These are phyloP conservation scores for Suhomyces sp. DNA, from an alignment of 805 yeast species.

Conservation along the genomic window DNA sequence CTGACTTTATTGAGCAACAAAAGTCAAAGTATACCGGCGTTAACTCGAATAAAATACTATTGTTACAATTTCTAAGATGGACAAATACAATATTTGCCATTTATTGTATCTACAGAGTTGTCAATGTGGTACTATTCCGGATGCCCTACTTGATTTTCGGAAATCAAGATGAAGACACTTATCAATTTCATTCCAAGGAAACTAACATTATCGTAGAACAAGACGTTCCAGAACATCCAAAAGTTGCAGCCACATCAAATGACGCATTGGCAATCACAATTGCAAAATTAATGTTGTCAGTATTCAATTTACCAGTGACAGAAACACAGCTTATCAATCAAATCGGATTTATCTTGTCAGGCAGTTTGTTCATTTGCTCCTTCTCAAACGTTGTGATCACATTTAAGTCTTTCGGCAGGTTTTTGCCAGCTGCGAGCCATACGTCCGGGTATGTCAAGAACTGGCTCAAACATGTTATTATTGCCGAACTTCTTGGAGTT, in stretches of 20 bases:
- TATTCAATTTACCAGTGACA: constrained; percentile 27
- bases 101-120: constrained; percentile 51
- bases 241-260: constrained; percentile 17
- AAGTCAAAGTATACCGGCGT: too few relatives aligned
- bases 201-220: constrained; percentile 8
- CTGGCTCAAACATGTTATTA: constrained; percentile 39
- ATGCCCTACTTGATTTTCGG: constrained; percentile 32
- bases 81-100: constrained; percentile 35
- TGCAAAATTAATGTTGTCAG: constrained; percentile 37
- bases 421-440: constrained; percentile 17
- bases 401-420: constrained; percentile 48
- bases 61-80: constrained; percentile 8
- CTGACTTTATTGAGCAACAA: constrained; percentile 16
- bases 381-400: constrained; percentile 65
- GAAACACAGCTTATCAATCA: constrained; percentile 44
- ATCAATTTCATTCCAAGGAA: constrained; percentile 10
- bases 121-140: constrained; percentile 41
- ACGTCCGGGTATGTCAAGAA: constrained; percentile 17
- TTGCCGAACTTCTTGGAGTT: constrained; percentile 48
- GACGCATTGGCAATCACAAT: constrained; percentile 53
- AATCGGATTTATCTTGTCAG: constrained; percentile 53
- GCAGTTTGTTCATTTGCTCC: constrained; percentile 59
- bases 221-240: constrained; percentile 3
- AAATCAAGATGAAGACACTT: constrained; percentile 3
- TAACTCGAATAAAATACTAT: too few relatives aligned